phyloP scores from a whole-genome alignment of 2,329 filamentous ascomycete genomes.

The Chrysoporthe deuterocubensis region DNA sequence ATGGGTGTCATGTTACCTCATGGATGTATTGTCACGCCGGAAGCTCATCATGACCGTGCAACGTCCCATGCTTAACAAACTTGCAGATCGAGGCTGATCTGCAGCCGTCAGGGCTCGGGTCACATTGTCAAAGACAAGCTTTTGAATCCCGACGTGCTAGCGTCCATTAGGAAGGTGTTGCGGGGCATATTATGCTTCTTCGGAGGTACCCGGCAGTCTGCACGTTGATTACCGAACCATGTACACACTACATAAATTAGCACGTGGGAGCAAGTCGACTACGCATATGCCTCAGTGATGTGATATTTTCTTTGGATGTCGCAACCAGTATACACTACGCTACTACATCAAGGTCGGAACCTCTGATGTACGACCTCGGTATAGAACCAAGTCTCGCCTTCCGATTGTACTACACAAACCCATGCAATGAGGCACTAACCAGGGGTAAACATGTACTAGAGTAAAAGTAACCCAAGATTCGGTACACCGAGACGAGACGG shows the following conservation, averaged over 20 bases:
- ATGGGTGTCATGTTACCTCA: background rate
- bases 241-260: background rate
- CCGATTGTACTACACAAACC: background rate
- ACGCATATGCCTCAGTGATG: background rate
- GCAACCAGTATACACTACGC: background rate
- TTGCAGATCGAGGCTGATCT: background rate
- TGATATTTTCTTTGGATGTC: background rate
- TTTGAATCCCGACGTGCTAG: conserved; percentile 3
- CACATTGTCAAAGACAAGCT: background rate
- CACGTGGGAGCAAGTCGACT: background rate
- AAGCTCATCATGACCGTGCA: background rate
- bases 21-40: background rate
- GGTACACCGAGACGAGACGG: background rate
- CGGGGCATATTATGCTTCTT: background rate
- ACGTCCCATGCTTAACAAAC: background rate
- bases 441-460: background rate
- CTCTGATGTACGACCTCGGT: background rate
- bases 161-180: background rate
- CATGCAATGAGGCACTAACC: background rate
- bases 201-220: background rate
- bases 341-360: background rate
- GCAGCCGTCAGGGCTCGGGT: background rate
- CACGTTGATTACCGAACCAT: background rate
- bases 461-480: background rate
- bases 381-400: background rate